Percentiles rank a stretch among this genome's conserved stretches.
Evolutionary conservation across 495 filamentous ascomycete species (phyloP).

Genomic region (Podospora australis): DNA sequence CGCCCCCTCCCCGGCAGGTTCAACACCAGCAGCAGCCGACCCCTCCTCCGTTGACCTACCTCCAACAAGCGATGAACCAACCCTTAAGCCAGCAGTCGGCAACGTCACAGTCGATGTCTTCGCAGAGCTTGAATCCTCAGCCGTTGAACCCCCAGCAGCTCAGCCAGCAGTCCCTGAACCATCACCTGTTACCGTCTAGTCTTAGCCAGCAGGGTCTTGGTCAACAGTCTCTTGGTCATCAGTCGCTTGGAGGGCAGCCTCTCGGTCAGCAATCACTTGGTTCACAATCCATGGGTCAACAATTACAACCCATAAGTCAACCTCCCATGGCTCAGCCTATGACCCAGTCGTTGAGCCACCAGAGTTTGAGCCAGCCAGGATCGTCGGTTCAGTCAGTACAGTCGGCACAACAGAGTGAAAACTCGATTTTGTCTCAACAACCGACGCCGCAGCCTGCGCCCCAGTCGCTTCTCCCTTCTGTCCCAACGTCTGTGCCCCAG

Average conservation of each 20-base stretch:
- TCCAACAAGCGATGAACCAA: slow-evolving; percentile 30
- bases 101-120: slow-evolving; percentile 12
- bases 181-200: slow-evolving; percentile 12
- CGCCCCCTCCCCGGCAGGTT: slow-evolving; percentile 29
- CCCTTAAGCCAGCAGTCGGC: slow-evolving; percentile 20
- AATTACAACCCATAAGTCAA: slow-evolving; percentile 22
- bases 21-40: slow-evolving; percentile 17
- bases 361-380: slow-evolving; percentile 12
- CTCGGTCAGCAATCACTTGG: slow-evolving; percentile 1
- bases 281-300: slow-evolving; percentile 18
- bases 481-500: slow-evolving; percentile 18
- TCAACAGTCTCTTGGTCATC: slow-evolving; percentile 15
- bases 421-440: slow-evolving; percentile 25
- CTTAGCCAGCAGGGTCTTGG: slow-evolving; percentile 15
- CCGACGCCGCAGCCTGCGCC: slow-evolving; percentile 20
- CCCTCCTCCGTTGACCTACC: slow-evolving; percentile 20
- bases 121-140: slow-evolving; percentile 16
- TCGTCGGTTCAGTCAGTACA: slow-evolving; percentile 17
- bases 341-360: slow-evolving; percentile 15
- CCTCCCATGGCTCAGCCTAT: slow-evolving; percentile 13
- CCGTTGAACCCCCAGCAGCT: slow-evolving; percentile 16
- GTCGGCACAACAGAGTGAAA: slow-evolving; percentile 26
- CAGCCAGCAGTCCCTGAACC: slow-evolving; percentile 10
- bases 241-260: slow-evolving; percentile 12
- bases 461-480: slow-evolving; percentile 22